Base-by-base conservation (phyloP, 495 filamentous ascomycete species). In the Lindgomyces ingoldianus region DNA sequence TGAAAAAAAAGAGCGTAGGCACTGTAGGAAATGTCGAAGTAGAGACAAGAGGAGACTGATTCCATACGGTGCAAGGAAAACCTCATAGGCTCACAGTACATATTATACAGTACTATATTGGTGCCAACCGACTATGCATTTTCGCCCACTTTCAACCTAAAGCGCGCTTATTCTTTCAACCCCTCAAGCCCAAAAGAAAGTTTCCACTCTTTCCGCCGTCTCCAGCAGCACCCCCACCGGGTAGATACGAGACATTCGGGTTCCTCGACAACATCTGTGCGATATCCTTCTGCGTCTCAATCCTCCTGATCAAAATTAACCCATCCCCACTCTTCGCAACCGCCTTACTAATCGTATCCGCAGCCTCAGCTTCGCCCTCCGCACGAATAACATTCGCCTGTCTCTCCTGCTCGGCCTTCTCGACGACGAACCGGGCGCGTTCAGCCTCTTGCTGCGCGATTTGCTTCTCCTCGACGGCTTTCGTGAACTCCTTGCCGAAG, bases 361-460 rank as follows among this genome's bases (percentile, higher is more conserved):
- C 94, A 72, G 86, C 88, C 84, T 97, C 93, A 65, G 93, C 91
- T 75, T 99, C 94, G 74, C 94, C 94, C 84, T 98, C 94, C 24
- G 94, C 92, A 47, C 94, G 84, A 77, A 98, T 98, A 69, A 98
- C 94, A 76, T 93, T 97, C 61, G 94, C 94, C 81, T 98, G 95
- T 70, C 94, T 83, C 81, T 98, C 94, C 83, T 98, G 94, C 85
- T 98, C 94, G 63, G 94, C 95, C 73, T 91, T 90, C 87, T 98
- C 94, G 77, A 98, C 94, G 72, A 99, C 93, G 81, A 99, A 99
- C 60, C 94, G 83, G 25, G 93, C 93, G 56, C 94, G 84, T 83
- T 99, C 94, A 61, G 94, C 94, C 74, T 99, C 94, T 78, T 99
- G 94, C 80, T 99, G 94, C 25, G 94, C 94, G 76, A 99, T 99